Evolutionary conservation across 2,329 filamentous ascomycete species (phyloP), one percentile per base, ranked within the genome.

Genomic region (Pseudocercospora fuligena): DNA sequence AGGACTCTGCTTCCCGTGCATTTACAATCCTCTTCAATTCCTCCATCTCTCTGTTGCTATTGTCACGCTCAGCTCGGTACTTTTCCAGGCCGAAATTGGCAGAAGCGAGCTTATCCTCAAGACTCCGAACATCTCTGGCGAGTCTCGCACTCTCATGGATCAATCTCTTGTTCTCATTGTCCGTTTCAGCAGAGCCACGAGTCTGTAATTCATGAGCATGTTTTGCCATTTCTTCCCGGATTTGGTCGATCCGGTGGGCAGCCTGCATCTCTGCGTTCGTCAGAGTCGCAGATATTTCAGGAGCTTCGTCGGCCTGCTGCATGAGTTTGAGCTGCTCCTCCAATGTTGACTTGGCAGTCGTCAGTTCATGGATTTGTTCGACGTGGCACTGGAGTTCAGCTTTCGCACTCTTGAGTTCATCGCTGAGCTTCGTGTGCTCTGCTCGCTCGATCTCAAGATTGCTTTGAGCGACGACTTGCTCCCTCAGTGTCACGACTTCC

Each of bases 91-190:
- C 40, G 6, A 27, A 36, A n/a, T 57, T 54, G 27, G 51, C 64
- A 59, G 61, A 33, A 25, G 16, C 29, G 47, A 66, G 46, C 36
- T 63, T 14, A 29, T 19, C 53, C 61, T 63, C 36, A 7, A 71
- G 64, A 7, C 27, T 19, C 11, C 58, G 27, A 16, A 64, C 54
- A 19, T 64, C 27, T 25, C 63, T 65, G 25, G 60, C 19, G 12
- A 68, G 40, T 14, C 60, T 60, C 21, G 66, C 61, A 31, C 25
- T 36, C 43, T 70, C 63, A 31, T 25, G 58, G 6, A 19, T 46
- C 23, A 69, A 8, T 19, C 51, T 62, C 65, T 66, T 68, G 36
- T 69, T 23, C 11, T 61, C 59, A 54, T 72, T 72, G 5, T 68
- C 60, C 12, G 58, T 43, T 25, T 71, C 59, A 33, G 61, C 62